These are phyloP conservation scores for Tuctoria greenei DNA, from an alignment of 176 grass and related monocot genomes.

Conservation along the genomic window DNA sequence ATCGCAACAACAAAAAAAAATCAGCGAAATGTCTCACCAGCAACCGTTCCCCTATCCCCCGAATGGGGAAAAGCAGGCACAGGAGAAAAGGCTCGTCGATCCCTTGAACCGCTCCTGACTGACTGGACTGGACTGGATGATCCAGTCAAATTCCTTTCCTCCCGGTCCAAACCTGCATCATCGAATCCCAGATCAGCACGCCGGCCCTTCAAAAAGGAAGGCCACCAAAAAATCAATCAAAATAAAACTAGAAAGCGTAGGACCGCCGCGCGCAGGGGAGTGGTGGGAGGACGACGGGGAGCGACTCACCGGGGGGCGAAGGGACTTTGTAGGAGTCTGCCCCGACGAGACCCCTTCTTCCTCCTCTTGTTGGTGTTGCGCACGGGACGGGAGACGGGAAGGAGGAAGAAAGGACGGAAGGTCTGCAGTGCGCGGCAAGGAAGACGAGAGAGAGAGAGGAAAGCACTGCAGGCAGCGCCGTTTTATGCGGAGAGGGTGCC, in stretches of 20 bases:
- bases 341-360: neutral
- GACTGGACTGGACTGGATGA: neutral
- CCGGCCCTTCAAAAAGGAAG: too few species aligned
- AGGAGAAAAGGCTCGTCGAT: neutral
- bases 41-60: neutral
- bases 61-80: neutral
- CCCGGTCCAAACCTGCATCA: slow-evolving; percentile 21
- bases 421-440: slow-evolving; percentile 28
- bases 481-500: slow-evolving; percentile 16
- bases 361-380: slow-evolving; percentile 19
- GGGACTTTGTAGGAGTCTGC: neutral
- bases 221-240: neutral
- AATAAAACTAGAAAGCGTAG: neutral
- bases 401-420: neutral
- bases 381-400: neutral
- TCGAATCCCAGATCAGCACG: neutral
- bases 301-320: slow-evolving; percentile 23
- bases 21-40: slow-evolving; percentile 10
- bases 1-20: neutral
- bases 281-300: neutral
- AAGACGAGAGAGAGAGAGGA: neutral
- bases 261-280: neutral
- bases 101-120: neutral
- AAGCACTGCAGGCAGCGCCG: neutral
- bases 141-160: neutral